These are phyloP conservation scores for Tolypocladium guangdongense DNA, from an alignment of 2,329 filamentous ascomycete genomes.

Conservation along the genomic window DNA sequence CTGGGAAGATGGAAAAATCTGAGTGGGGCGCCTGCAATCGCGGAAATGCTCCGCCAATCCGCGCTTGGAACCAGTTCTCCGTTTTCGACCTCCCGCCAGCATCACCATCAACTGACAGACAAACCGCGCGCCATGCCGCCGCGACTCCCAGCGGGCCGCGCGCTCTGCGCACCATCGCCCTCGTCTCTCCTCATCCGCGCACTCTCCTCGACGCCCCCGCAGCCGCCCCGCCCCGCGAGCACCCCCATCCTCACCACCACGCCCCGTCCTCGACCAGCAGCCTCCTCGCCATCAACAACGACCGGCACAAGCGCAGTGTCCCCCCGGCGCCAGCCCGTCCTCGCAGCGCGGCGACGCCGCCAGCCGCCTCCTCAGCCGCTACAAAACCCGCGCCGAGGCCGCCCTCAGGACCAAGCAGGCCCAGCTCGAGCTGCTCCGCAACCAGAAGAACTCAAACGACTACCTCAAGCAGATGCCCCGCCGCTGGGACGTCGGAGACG, in stretches of 20 bases:
- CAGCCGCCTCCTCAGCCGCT: slow-evolving; percentile 15
- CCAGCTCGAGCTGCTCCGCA: slow-evolving; percentile 26
- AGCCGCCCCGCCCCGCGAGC: slow-evolving; percentile 13
- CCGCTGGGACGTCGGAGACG: slow-evolving; percentile 65
- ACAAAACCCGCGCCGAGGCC: slow-evolving; percentile 10
- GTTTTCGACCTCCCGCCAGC: neutral
- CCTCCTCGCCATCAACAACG: slow-evolving; percentile 12
- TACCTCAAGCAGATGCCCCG: slow-evolving; percentile 56
- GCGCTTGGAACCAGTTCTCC: neutral
- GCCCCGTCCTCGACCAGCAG: slow-evolving; percentile 7
- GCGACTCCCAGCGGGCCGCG: neutral
- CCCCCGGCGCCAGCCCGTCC: neutral
- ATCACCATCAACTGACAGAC: neutral
- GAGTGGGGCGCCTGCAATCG: neutral
- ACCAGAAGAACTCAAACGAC: slow-evolving; percentile 33
- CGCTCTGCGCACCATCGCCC: neutral
- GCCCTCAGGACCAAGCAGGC: slow-evolving; percentile 16
- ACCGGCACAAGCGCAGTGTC: slow-evolving; percentile 6
- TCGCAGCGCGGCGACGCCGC: slow-evolving; percentile 16
- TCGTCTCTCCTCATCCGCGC: slow-evolving; percentile 11
- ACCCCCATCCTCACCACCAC: slow-evolving; percentile 2
- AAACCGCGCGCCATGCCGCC: slow-evolving; percentile 2
- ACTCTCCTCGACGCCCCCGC: slow-evolving; percentile 19
- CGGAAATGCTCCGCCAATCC: neutral
- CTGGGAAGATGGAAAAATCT: neutral